phyloP scores from a whole-genome alignment of 2,329 filamentous ascomycete species.

The Ophiocordyceps polyrhachis-furcata region DNA sequence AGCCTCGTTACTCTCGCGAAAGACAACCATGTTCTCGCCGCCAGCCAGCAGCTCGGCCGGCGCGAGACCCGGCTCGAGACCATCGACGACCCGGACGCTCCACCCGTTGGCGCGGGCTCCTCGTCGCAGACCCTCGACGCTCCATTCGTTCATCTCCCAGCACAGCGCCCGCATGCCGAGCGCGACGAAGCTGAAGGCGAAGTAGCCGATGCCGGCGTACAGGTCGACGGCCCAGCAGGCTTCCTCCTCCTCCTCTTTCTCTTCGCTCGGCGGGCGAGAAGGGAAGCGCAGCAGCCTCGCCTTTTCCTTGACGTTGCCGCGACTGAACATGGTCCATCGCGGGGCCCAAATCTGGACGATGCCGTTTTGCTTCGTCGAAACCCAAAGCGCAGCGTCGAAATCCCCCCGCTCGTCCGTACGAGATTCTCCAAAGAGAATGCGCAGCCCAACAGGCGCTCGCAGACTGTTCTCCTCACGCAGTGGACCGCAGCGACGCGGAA shows the following conservation, averaged over 20 bases:
- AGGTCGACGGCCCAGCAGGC: constrained; percentile 50
- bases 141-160: constrained; percentile 86
- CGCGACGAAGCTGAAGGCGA: constrained; percentile 64
- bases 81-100: constrained; percentile 34
- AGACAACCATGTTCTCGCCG: constrained; percentile 41
- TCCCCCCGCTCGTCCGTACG: constrained; percentile 35
- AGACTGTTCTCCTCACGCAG: constrained; percentile 37
- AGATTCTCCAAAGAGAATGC: constrained; percentile 57
- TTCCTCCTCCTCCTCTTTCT: background rate
- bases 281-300: constrained; percentile 45
- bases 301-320: constrained; percentile 83
- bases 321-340: constrained; percentile 81
- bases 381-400: constrained; percentile 59
- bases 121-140: constrained; percentile 60
- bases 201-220: constrained; percentile 89
- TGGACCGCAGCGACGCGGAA: constrained; percentile 25
- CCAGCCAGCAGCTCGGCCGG: constrained; percentile 20
- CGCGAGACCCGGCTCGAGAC: constrained; percentile 17
- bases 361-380: constrained; percentile 56
- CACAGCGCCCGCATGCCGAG: constrained; percentile 58
- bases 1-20: constrained; percentile 47
- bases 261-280: background rate
- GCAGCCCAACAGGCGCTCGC: constrained; percentile 53
- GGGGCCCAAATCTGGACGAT: constrained; percentile 78
- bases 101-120: constrained; percentile 56